Evolutionary conservation across 129 eudicot species (phyloP).

Genomic region (Gnaphalium uliginosum): DNA sequence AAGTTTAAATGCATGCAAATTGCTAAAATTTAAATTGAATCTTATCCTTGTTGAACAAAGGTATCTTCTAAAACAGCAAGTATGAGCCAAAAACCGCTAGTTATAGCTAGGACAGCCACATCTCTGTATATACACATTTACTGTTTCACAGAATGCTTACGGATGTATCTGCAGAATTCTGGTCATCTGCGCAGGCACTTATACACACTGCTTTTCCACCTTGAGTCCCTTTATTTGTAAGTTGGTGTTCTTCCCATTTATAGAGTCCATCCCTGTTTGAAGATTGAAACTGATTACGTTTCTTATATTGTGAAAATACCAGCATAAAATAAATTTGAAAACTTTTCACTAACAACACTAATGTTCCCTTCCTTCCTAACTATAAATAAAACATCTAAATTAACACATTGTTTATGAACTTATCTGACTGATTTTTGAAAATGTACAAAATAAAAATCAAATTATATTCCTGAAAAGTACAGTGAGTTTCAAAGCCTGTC

Average conservation of each 20-base stretch:
- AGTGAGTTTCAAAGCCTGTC: too few relatives aligned
- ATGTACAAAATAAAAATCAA: too few relatives aligned
- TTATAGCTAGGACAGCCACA: background rate
- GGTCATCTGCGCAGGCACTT: constrained; percentile 73
- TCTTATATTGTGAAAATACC: background rate
- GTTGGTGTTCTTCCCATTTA: constrained; percentile 59
- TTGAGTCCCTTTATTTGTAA: constrained; percentile 50
- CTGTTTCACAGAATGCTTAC: constrained; percentile 28
- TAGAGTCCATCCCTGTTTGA: constrained; percentile 50
- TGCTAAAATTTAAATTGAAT: background rate
- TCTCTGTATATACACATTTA: background rate
- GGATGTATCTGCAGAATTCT: constrained; percentile 56
- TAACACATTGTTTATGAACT: too few relatives aligned
- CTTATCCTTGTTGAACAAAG: too few relatives aligned
- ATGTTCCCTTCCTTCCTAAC: background rate
- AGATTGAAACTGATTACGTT: background rate
- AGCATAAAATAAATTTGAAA: background rate
- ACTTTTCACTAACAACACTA: background rate
- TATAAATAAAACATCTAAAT: too few relatives aligned
- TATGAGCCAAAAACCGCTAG: background rate
- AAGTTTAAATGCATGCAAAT: background rate
- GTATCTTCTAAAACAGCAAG: background rate
- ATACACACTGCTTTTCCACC: constrained; percentile 70
- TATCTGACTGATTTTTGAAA: too few relatives aligned
- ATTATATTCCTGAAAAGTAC: too few relatives aligned